Conservation (phyloP, 225 moss, liverwort and hornwort species). For the Takakia lepidozioides region DNA sequence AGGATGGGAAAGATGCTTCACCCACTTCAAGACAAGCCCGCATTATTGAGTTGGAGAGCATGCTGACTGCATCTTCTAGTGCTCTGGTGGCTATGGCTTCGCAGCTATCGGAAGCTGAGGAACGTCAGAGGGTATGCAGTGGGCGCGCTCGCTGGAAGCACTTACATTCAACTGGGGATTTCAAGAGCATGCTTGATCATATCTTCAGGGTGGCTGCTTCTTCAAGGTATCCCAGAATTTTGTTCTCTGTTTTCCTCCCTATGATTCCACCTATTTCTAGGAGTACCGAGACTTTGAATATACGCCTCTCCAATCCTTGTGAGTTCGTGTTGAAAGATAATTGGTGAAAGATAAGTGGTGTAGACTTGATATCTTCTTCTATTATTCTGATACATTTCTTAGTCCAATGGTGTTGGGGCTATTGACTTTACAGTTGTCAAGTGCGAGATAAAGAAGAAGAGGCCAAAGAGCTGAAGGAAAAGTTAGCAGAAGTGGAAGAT, state of each 20-base stretch:
- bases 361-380: too few species aligned
- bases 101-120: constrained; percentile 99
- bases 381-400: too few species aligned
- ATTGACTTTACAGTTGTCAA: constrained; percentile 51
- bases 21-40: constrained; percentile 54
- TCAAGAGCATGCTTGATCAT: constrained; percentile 67
- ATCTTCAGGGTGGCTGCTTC: constrained; percentile 57
- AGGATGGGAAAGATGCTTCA: constrained; percentile 31
- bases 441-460: constrained; percentile 80
- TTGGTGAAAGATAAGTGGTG: too few species aligned
- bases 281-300: too few species aligned
- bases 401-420: neutral
- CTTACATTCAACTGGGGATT: constrained; percentile 73
- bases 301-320: too few species aligned
- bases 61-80: constrained; percentile 79
- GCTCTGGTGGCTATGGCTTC: constrained; percentile 92
- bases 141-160: constrained; percentile 85
- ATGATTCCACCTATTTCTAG: too few species aligned
- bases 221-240: constrained; percentile 16
- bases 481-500: constrained; percentile 60
- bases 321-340: too few species aligned
- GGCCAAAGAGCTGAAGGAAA: constrained; percentile 64
- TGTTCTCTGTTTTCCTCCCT: too few species aligned
- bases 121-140: constrained; percentile 71
- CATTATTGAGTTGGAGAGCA: constrained; percentile 74